Conservation (phyloP, 2,329 filamentous ascomycete genomes). For the Ophiocordyceps robertsii region DNA sequence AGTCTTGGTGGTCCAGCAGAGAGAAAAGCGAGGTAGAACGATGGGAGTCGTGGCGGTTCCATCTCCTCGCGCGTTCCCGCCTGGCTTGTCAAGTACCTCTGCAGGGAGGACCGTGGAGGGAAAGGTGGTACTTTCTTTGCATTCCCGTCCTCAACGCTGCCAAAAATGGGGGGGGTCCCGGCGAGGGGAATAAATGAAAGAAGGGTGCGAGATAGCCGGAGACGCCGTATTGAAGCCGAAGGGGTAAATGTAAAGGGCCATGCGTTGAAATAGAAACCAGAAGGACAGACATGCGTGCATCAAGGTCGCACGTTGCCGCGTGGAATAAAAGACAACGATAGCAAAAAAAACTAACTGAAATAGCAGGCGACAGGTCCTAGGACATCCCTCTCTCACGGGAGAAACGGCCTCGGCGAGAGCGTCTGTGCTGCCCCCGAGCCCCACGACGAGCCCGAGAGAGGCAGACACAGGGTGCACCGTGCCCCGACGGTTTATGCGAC, state of each 20-base stretch:
- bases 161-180: slow-evolving; percentile 1
- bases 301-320: neutral
- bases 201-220: slow-evolving; percentile 14
- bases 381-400: neutral
- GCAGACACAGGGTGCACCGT: slow-evolving; percentile 3
- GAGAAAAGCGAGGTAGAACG: slow-evolving; percentile 1
- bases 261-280: slow-evolving; percentile 15
- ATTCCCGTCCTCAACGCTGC: neutral
- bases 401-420: neutral
- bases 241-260: slow-evolving; percentile 11
- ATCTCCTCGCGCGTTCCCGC: neutral
- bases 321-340: neutral
- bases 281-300: slow-evolving; percentile 5
- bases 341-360: neutral
- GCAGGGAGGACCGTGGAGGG: neutral
- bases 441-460: neutral
- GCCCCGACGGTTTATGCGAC: slow-evolving; percentile 17
- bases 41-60: neutral
- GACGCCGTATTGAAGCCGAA: slow-evolving; percentile 15
- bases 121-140: slow-evolving; percentile 1
- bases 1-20: slow-evolving; percentile 8
- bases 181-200: slow-evolving; percentile 6
- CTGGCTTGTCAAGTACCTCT: neutral
- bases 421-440: slow-evolving; percentile 3
- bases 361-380: neutral